Percentiles rank a stretch among this genome's conserved stretches.
These are phyloP conservation scores for Colletotrichum chlorophyti DNA, from an alignment of 2,329 filamentous ascomycete species.

Conservation along the genomic window DNA sequence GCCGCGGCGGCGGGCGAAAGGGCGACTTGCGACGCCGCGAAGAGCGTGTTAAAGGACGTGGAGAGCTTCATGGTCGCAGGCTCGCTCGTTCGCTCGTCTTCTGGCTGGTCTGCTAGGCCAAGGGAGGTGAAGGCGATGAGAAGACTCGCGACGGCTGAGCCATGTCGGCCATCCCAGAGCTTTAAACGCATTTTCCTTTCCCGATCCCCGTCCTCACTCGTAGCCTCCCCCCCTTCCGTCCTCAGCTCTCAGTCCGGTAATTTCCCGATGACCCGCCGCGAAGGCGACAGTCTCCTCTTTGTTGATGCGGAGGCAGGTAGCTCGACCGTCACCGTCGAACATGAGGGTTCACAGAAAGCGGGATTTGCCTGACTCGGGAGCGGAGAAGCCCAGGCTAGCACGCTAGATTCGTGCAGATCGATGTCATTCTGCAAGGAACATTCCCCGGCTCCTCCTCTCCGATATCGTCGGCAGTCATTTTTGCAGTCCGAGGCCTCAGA, in stretches of 20 bases:
- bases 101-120: background rate
- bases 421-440: slow-evolving; percentile 12
- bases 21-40: slow-evolving; percentile 15
- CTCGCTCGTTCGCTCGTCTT: slow-evolving; percentile 2
- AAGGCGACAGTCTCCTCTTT: slow-evolving; percentile 1
- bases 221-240: background rate
- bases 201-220: background rate
- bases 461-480: slow-evolving; percentile 23
- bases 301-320: background rate
- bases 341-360: background rate
- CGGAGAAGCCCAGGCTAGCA: slow-evolving; percentile 13
- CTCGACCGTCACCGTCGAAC: background rate
- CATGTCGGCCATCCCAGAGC: background rate
- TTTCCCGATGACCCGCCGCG: slow-evolving; percentile 13
- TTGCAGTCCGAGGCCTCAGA: background rate
- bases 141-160: background rate
- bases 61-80: slow-evolving; percentile 14
- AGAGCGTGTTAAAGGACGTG: slow-evolving; percentile 6
- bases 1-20: slow-evolving; percentile 8
- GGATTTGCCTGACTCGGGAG: slow-evolving; percentile 4
- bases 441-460: slow-evolving; percentile 2
- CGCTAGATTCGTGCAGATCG: slow-evolving; percentile 9
- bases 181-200: slow-evolving; percentile 9
- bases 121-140: slow-evolving; percentile 12
- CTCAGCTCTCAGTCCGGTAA: background rate